A percentile compares a stretch with the other conserved stretches of the same genome.
phyloP scores from a whole-genome alignment of 371 early-diverging fungal genomes.

The Thermomucor indicae-seudaticae region DNA sequence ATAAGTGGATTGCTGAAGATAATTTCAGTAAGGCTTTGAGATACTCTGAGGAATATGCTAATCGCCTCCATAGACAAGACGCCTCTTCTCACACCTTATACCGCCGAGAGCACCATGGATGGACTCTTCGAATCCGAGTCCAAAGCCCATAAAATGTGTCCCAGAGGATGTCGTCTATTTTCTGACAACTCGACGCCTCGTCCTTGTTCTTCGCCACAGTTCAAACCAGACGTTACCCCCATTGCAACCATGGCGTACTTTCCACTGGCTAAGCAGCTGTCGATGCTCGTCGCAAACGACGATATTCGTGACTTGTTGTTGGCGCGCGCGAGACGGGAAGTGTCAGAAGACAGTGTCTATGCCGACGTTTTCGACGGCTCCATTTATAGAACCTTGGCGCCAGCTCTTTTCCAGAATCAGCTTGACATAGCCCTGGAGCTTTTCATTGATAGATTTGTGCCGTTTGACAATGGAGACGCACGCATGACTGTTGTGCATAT shows the following conservation, averaged over 20 bases:
- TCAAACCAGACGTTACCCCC: neutral
- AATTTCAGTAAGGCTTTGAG: neutral
- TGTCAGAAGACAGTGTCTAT: too few relatives aligned
- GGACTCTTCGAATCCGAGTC: neutral
- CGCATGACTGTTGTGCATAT: constrained; percentile 1
- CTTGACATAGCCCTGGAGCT: neutral
- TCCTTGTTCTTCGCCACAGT: neutral
- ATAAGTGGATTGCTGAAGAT: neutral
- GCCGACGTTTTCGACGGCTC: neutral
- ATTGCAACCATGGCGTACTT: neutral
- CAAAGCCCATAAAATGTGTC: neutral
- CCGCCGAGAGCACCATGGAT: neutral
- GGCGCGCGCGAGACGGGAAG: neutral
- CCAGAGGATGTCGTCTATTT: neutral
- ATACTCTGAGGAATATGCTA: neutral
- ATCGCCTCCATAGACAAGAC: neutral
- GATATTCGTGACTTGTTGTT: neutral
- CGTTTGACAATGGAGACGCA: neutral
- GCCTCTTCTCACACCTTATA: neutral
- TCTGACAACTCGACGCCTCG: neutral
- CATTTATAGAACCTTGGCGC: neutral
- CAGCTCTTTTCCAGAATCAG: neutral
- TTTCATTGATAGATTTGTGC: constrained; percentile 3
- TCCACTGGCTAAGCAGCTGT: neutral
- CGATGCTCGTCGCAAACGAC: neutral